Percentiles rank a stretch among this genome's conserved stretches.
These are phyloP conservation scores for Ashbya aceris DNA, from an alignment of 1,139 yeast genomes.

Conservation along the genomic window DNA sequence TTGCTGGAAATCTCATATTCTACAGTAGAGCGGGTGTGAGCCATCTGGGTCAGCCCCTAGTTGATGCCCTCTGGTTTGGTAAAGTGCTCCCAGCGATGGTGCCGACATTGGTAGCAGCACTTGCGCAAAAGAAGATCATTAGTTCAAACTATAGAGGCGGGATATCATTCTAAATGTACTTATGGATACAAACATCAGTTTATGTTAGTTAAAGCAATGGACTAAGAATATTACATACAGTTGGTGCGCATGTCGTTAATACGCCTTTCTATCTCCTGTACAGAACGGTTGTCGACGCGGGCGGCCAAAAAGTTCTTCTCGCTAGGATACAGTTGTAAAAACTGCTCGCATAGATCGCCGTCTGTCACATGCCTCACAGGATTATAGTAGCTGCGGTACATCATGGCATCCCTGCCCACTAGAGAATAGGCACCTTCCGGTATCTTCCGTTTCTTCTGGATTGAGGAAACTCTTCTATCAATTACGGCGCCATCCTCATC, in stretches of 20 bases:
- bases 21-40: constrained; percentile 10
- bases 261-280: constrained; percentile 10
- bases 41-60: constrained; percentile 3
- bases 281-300: constrained; percentile 8
- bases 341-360: constrained; percentile 70
- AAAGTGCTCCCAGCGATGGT: constrained; percentile 17
- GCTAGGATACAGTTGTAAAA: constrained; percentile 10
- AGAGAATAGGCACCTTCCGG: constrained; percentile 33
- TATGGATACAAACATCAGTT: constrained; percentile 1
- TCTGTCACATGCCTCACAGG: constrained; percentile 73
- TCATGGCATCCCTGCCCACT: constrained; percentile 58
- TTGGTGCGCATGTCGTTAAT: constrained; percentile 23
- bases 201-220: too few species aligned
- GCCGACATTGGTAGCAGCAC: constrained; percentile 7
- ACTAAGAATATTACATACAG: constrained; percentile 12
- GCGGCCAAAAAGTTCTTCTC: constrained; percentile 19
- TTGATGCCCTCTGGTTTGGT: constrained; percentile 21
- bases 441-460: constrained; percentile 12
- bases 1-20: constrained; percentile 22
- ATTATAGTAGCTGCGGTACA: constrained; percentile 67
- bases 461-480: not conserved
- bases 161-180: constrained; percentile 4
- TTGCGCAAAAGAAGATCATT: constrained; percentile 11
- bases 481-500: constrained; percentile 1
- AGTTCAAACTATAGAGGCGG: constrained; percentile 18